Evolutionary conservation across 2,329 filamentous ascomycete genomes (phyloP).

Genomic region (Arthrobotrys sinensis): DNA sequence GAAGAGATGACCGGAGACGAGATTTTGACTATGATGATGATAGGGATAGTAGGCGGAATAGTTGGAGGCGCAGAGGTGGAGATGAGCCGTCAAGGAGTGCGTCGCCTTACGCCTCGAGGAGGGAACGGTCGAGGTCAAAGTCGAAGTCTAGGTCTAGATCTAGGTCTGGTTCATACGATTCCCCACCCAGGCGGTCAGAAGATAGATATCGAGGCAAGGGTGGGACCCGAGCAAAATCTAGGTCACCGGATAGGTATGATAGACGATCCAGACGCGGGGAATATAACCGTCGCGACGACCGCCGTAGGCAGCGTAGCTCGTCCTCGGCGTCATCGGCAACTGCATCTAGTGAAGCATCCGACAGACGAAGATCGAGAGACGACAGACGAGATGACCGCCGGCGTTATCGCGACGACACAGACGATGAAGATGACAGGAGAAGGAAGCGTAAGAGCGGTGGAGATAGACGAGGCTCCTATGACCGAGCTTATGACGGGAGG

Average conservation of each 20-base stretch:
- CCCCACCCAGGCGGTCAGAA: constrained; percentile 65
- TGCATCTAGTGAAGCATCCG: constrained; percentile 62
- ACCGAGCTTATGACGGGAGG: constrained; percentile 39
- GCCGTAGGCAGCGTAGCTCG: constrained; percentile 44
- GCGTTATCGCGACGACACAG: constrained; percentile 46
- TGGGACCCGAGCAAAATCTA: constrained; percentile 63
- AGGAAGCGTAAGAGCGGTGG: constrained; percentile 38
- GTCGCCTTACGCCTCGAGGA: constrained; percentile 42
- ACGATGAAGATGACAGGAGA: constrained; percentile 41
- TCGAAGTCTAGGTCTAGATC: constrained; percentile 65
- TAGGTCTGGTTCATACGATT: constrained; percentile 62
- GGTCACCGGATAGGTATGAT: constrained; percentile 51
- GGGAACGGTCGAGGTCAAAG: constrained; percentile 36
- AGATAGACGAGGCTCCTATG: constrained; percentile 43
- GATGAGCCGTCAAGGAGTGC: constrained; percentile 65
- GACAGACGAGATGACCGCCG: constrained; percentile 49
- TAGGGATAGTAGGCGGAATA: constrained; percentile 60
- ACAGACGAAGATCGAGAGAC: constrained; percentile 18
- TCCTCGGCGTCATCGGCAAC: constrained; percentile 61
- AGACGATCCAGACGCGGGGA: constrained; percentile 44
- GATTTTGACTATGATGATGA: constrained; percentile 65
- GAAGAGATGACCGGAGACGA: constrained; percentile 62
- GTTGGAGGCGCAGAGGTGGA: constrained; percentile 65
- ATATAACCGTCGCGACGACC: constrained; percentile 49
- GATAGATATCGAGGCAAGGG: constrained; percentile 64